Percentiles rank a stretch among this genome's conserved stretches.
Conservation (phyloP, 768 basidiomycete genomes). For the Pseudohyphozyma bogoriensis region DNA sequence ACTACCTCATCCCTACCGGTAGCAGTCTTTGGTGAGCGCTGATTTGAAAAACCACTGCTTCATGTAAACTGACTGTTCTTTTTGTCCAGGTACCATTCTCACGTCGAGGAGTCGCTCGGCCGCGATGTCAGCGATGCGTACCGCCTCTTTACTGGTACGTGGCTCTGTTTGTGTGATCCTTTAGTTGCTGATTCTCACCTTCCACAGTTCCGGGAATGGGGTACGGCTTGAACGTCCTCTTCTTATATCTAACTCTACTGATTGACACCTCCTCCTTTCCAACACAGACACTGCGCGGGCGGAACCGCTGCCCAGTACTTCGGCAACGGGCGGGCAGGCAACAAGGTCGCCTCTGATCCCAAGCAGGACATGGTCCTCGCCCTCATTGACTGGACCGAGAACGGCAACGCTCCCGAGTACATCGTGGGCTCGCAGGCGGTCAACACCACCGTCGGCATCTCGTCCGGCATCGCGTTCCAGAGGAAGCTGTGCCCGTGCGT, state of each 20-base stretch:
- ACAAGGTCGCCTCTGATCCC: constrained; percentile 10
- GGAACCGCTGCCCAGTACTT: constrained; percentile 8
- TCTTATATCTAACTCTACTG: background rate
- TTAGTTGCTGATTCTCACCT: background rate
- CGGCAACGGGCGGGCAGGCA: constrained; percentile 6
- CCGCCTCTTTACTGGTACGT: constrained; percentile 6
- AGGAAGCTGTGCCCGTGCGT: constrained; percentile 22
- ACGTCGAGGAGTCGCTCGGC: constrained; percentile 6
- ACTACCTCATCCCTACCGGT: constrained; percentile 22
- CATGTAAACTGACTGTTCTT: background rate
- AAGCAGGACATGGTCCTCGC: constrained; percentile 29
- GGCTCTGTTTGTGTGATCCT: background rate
- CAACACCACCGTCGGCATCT: constrained; percentile 1
- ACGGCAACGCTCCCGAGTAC: constrained; percentile 19
- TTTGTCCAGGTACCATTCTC: constrained; percentile 1
- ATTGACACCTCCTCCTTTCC: background rate
- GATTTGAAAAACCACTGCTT: too few species aligned
- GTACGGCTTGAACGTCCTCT: too few species aligned
- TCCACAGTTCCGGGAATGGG: constrained; percentile 14
- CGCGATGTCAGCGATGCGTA: constrained; percentile 11
- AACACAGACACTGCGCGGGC: constrained; percentile 4
- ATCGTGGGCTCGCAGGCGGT: constrained; percentile 19
- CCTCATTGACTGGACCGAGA: constrained; percentile 24
- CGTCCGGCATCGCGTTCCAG: constrained; percentile 7
- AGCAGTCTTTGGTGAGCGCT: background rate